These are phyloP conservation scores for Tricholoma flavovirens DNA, from an alignment of 768 basidiomycete genomes.

Conservation along the genomic window DNA sequence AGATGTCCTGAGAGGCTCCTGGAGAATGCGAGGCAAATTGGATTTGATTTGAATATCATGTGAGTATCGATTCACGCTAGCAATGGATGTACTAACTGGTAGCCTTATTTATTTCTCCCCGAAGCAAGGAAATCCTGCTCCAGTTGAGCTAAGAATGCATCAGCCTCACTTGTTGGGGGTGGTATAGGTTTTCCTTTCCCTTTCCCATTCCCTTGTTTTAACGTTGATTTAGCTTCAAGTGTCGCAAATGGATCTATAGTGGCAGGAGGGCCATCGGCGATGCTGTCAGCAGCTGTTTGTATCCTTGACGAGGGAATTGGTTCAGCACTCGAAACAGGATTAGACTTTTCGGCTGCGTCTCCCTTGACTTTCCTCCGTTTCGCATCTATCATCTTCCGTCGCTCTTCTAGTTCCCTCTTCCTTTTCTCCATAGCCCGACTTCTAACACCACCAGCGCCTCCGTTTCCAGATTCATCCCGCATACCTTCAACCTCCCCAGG, in stretches of 20 bases:
- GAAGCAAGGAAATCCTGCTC: constrained; percentile 55
- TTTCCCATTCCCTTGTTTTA: constrained; percentile 20
- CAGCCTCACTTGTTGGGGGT: constrained; percentile 37
- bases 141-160: constrained; percentile 60
- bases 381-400: constrained; percentile 55
- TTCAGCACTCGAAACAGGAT: constrained; percentile 2
- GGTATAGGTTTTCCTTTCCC: constrained; percentile 16
- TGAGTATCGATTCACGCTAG: background rate
- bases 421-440: constrained; percentile 69
- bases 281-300: background rate
- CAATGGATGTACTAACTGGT: background rate
- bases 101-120: constrained; percentile 6
- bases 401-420: constrained; percentile 68
- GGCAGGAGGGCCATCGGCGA: constrained; percentile 1
- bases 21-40: constrained; percentile 23
- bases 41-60: background rate
- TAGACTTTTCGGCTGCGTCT: constrained; percentile 7
- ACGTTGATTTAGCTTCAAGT: constrained; percentile 32
- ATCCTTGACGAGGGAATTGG: background rate
- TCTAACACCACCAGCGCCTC: constrained; percentile 23
- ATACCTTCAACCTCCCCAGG: constrained; percentile 80
- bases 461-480: constrained; percentile 33
- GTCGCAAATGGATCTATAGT: constrained; percentile 45
- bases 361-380: constrained; percentile 51
- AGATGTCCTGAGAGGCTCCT: constrained; percentile 46